These are phyloP conservation scores for Cryptococcus deneoformans DNA, from an alignment of 1,284 basidiomycete species.

Conservation along the genomic window DNA sequence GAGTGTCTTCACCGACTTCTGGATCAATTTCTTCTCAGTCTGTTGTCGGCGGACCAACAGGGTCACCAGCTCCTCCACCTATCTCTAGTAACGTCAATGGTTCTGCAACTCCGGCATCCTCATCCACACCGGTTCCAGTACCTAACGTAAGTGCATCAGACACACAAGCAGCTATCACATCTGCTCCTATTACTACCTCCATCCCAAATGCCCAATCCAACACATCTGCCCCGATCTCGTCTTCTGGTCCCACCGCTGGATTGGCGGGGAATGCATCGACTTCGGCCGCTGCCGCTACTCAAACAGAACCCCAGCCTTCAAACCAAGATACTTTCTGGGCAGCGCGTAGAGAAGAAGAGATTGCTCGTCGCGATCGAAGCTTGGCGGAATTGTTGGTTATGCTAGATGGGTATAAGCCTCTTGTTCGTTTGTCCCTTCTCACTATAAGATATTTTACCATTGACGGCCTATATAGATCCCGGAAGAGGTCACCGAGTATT, in stretches of 20 bases:
- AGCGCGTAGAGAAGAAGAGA: constrained; percentile 60
- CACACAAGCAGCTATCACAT: too few species aligned
- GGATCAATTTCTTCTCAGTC: too few species aligned
- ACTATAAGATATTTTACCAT: not conserved
- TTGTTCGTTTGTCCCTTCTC: constrained; percentile 58
- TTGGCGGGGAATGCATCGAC: not conserved
- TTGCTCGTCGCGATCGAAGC: constrained; percentile 62
- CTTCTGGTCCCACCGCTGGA: constrained; percentile 1
- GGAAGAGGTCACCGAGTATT: constrained; percentile 97
- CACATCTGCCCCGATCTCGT: not conserved
- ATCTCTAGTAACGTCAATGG: too few species aligned
- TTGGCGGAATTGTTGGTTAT: constrained; percentile 92
- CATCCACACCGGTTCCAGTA: too few species aligned
- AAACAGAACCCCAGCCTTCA: not conserved
- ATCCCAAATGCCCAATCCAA: too few species aligned
- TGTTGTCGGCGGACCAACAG: too few species aligned
- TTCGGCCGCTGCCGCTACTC: not conserved
- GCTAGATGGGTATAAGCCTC: constrained; percentile 94
- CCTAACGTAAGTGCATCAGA: too few species aligned
- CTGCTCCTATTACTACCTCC: too few species aligned
- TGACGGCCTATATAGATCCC: constrained; percentile 65
- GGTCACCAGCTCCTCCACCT: too few species aligned
- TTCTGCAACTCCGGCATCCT: too few species aligned
- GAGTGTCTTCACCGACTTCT: too few species aligned
- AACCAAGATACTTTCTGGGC: constrained; percentile 10